Base-by-base conservation (phyloP, 1,284 basidiomycete species). In the Dichomitus squalens region DNA sequence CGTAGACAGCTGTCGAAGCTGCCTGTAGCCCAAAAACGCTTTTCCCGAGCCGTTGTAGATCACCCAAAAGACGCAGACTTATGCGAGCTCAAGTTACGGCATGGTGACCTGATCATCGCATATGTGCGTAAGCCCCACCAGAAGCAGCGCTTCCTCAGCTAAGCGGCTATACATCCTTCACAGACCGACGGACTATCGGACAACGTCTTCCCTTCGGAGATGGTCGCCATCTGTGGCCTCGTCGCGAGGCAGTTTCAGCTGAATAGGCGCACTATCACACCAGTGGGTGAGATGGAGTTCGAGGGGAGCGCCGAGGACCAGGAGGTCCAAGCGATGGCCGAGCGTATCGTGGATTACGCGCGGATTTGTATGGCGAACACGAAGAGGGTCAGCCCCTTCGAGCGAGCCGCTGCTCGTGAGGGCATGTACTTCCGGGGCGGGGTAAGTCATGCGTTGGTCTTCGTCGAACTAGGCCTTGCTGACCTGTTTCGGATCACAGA, bases 181-280 rank as follows among this genome's bases (percentile, higher is more conserved):
- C 75, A 92, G 85, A 95, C 93, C 20, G 93, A 96, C 67, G 93
- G 93, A 1, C 76, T 95, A 46, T 86, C 89, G 34, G 94, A 96
- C 70, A 96, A 96, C 67, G 90, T 95, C 23, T 93, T 89, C 65
- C 79, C 85, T 7, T 73, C 82, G 11, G 90, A 94, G 67, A 79
- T 92, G 59, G 75, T 83, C 34, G 78, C 84, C 31, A 86, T 93
- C 52, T 87, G 87, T 65, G 79, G 83, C 0, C 75, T 91, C 1
- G 81, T 87, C 12, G 77, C 83, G 20, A 80, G 88, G 20, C 70
- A 70, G 39, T 68, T 63, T 47, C 60, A 41, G 71, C 79, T 57
- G 21, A 35, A 50, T 18, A 56, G 41, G 49, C 58, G 52, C 9
- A 63, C 61, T 6, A 25, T 63, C 35, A 58, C 55, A 2, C 41